Conservation (phyloP, 306 rosid genomes). For the Pyrus pyrifolia region DNA sequence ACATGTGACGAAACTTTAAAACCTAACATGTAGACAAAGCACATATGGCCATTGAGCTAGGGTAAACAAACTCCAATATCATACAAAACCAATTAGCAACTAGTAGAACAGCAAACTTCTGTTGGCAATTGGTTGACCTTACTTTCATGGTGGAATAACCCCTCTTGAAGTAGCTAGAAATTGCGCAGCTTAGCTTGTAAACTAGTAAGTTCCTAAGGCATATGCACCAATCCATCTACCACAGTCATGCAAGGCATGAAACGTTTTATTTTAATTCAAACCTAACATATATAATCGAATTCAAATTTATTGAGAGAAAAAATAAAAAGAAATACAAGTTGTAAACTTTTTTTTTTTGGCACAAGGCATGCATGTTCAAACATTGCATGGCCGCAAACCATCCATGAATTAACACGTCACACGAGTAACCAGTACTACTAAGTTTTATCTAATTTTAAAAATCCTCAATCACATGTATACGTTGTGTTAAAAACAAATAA, state of each 20-base stretch:
- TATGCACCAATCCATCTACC: not conserved
- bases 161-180: not conserved
- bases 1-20: no score
- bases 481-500: conserved; percentile 2
- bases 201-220: not conserved
- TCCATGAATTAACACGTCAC: not conserved
- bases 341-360: not conserved
- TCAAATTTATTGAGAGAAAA: not conserved
- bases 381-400: conserved; percentile 10
- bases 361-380: not conserved
- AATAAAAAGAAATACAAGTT: not conserved
- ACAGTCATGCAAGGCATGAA: not conserved
- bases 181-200: not conserved
- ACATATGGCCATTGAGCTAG: not conserved
- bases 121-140: not conserved
- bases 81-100: not conserved
- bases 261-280: no score
- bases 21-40: not conserved
- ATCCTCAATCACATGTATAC: not conserved
- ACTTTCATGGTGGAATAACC: no score
- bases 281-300: no score
- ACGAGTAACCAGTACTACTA: not conserved
- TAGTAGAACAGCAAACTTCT: not conserved
- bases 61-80: not conserved
- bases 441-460: not conserved